Base-by-base conservation (phyloP, 805 yeast genomes). In the Nakazawaea sp. region DNA sequence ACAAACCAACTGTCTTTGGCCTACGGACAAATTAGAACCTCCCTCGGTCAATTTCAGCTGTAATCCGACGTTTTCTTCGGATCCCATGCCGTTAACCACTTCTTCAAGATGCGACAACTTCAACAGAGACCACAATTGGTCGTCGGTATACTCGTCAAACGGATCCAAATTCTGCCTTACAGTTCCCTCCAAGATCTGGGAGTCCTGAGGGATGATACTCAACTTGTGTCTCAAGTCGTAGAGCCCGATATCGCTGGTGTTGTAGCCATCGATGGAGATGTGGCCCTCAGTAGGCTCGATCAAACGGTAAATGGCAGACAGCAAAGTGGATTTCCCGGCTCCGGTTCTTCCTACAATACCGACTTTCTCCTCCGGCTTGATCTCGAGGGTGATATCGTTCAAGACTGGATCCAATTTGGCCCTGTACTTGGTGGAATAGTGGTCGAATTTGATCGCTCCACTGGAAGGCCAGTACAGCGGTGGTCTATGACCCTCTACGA, bases 321-420 rank as follows among this genome's bases (percentile, higher is more conserved):
- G 82, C 51, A 88, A 67, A 1, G 95, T 81, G 0, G 92, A 81
- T 58, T 88, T 88, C 45, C 97, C 97, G 2, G 97, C 97, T 45
- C 97, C 97, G 0, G 97, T 89, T 55, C 97, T 74, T 18, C 97
- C 97, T 40, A 90, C 97, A 58, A 89, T 88, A 44, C 97, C 97
- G 52, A 89, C 68, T 58, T 90, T 90, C 55, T 90, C 97, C 40
- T 72, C 65, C 1, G 89, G 75, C 33, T 75, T 68, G 48, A 90
- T 75, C 10, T 70, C 61, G 18, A 90, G 52, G 41, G 64, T 68
- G 48, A 90, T 72, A 41, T 78, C 64, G 49, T 78, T 82, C 59
- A 90, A 66, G 4, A 86, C 92, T 15, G 83, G 70, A 34, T 85
- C 95, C 45, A 90, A 68, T 42, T 81, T 88, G 11, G 78, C 75